Evolutionary conservation across 805 yeast species (phyloP).

Genomic region (Cyberlindnera suaveolens): DNA sequence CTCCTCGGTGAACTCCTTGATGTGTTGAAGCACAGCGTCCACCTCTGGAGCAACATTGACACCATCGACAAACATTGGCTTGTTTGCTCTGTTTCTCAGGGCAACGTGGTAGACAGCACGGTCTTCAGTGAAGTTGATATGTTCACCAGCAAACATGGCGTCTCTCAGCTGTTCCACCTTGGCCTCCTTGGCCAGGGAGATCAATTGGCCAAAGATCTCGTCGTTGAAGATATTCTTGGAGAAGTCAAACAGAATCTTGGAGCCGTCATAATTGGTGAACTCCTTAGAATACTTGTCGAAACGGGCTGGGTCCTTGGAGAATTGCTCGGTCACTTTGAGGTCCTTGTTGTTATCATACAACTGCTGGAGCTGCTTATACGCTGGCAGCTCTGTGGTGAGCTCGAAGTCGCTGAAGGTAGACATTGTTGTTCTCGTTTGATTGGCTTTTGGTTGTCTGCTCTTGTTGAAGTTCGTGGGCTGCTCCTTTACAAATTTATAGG

Average conservation of each 20-base stretch:
- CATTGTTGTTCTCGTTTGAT: not conserved
- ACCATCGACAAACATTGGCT: slow-evolving; percentile 86
- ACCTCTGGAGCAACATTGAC: slow-evolving; percentile 87
- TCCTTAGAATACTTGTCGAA: slow-evolving; percentile 71
- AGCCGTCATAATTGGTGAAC: slow-evolving; percentile 79
- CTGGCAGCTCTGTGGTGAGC: slow-evolving; percentile 54
- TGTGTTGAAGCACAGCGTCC: slow-evolving; percentile 84
- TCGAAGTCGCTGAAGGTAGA: slow-evolving; percentile 5
- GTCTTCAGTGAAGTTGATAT: slow-evolving; percentile 92
- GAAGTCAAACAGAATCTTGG: slow-evolving; percentile 88
- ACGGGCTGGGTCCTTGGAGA: slow-evolving; percentile 67
- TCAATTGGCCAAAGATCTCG: slow-evolving; percentile 60
- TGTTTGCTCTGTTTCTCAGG: slow-evolving; percentile 84
- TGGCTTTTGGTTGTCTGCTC: not conserved
- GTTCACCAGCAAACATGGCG: slow-evolving; percentile 86
- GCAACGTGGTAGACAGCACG: slow-evolving; percentile 98
- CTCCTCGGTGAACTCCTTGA: slow-evolving; percentile 88
- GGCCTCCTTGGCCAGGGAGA: slow-evolving; percentile 85
- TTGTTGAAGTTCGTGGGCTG: not conserved
- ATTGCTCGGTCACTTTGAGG: slow-evolving; percentile 67
- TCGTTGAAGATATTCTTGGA: slow-evolving; percentile 92
- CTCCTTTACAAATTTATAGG: slow-evolving; percentile 1
- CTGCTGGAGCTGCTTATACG: slow-evolving; percentile 75
- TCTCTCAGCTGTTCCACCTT: slow-evolving; percentile 82
- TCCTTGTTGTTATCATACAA: slow-evolving; percentile 67